These are phyloP conservation scores for Fraxinus floribunda DNA, from an alignment of 305 asterid genomes.

Conservation along the genomic window DNA sequence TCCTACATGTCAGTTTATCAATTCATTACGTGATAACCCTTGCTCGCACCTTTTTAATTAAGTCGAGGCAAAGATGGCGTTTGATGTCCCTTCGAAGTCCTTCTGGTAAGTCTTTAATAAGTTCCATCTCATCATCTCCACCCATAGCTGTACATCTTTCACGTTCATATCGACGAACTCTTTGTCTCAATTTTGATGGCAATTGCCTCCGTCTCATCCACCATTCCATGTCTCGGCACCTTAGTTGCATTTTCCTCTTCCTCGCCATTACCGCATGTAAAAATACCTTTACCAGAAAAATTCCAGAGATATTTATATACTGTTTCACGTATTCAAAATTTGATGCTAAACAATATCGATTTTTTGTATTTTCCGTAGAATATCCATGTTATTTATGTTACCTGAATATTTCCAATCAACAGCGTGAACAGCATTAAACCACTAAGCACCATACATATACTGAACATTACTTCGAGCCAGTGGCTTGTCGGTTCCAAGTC, in stretches of 20 bases:
- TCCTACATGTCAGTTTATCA: neutral
- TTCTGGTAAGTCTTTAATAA: slow-evolving; percentile 72
- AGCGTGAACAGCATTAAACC: slow-evolving; percentile 88
- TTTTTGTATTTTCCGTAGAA: neutral
- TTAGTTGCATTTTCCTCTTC: slow-evolving; percentile 86
- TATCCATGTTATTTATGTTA: slow-evolving; percentile 15
- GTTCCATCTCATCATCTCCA: slow-evolving; percentile 81
- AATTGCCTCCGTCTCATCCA: slow-evolving; percentile 96
- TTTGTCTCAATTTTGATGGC: slow-evolving; percentile 65
- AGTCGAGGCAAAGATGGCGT: slow-evolving; percentile 79
- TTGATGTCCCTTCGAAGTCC: slow-evolving; percentile 92
- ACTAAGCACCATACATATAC: slow-evolving; percentile 74
- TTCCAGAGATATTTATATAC: neutral
- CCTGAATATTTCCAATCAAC: slow-evolving; percentile 92
- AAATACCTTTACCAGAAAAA: slow-evolving; percentile 50
- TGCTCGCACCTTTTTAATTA: slow-evolving; percentile 60
- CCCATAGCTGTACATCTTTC: slow-evolving; percentile 71
- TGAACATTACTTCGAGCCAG: slow-evolving; percentile 77
- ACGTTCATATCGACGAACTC: slow-evolving; percentile 79
- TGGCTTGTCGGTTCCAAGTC: slow-evolving; percentile 87
- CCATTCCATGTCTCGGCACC: slow-evolving; percentile 96
- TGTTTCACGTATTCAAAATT: neutral
- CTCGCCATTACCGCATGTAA: slow-evolving; percentile 92
- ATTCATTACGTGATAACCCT: neutral
- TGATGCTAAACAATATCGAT: neutral